Evolutionary conservation across 495 filamentous ascomycete genomes (phyloP), one percentile per base, ranked within the genome.

Genomic region (Saxispiralis lemnorum): DNA sequence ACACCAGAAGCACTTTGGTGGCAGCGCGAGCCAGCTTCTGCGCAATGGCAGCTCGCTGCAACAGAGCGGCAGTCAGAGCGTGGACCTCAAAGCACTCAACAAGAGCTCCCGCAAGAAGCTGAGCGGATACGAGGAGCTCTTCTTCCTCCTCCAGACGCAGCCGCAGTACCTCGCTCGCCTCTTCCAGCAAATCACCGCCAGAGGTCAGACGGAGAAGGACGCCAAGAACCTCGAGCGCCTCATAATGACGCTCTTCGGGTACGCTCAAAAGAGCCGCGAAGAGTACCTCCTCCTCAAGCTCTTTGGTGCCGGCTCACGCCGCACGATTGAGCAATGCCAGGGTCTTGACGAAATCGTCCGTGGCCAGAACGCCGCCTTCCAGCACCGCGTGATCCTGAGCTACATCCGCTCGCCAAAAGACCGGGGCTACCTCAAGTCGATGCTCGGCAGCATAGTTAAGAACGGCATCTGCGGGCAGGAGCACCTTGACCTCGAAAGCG

Each of bases 211-310:
- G 2, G 89, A 99, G 56, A 92, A 85, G 59, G 89, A 96, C 49
- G 79, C 78, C 52, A 93, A 94, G 59, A 70, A 82, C 39, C 80
- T 94, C 32, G 83, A 94, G 56, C 81, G 84, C 45, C 63, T 96
- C 45, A 87, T 93, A 65, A 94, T 99, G 86, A 83, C 86, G 6
- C 70, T 96, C 17, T 99, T 96, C 52, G 89, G 89, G 9, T 94
- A 95, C 55, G 88, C 89, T 1, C 92, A 96, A 56, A 99, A 95
- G 64, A 70, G 85, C 51, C 70, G 89, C 53, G 89, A 99, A 53
- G 89, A 99, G 51, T 99, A 95, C 58, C 94, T 96, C 56, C 70
- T 99, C 7, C 68, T 99, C 42, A 95, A 88, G 61, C 70, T 96
- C 18, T 77, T 99, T 39, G 69, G 75, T 11, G 70, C 78, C 47